phyloP scores from a whole-genome alignment of 257 asterid species.

The Nicotiana tabacum region DNA sequence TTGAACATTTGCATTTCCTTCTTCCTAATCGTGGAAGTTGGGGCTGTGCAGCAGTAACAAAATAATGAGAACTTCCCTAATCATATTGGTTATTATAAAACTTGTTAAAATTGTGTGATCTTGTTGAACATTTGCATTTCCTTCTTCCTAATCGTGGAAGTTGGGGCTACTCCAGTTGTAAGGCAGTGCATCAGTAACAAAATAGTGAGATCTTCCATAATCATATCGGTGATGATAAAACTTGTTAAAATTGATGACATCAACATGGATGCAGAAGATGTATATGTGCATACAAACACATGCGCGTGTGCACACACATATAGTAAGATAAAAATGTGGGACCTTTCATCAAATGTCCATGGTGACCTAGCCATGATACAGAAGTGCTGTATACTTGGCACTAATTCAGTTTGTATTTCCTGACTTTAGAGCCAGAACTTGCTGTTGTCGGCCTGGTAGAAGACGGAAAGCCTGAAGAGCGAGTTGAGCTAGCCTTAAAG shows the following conservation, averaged over 20 bases:
- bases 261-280: neutral
- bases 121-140: neutral
- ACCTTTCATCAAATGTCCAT: neutral
- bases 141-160: neutral
- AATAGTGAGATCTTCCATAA: neutral
- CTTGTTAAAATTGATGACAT: neutral
- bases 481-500: constrained; percentile 75
- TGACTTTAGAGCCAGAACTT: constrained; percentile 59
- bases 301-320: neutral
- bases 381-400: neutral
- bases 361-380: neutral
- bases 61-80: neutral
- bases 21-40: too few species aligned
- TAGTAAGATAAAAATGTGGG: neutral
- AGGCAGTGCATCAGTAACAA: neutral
- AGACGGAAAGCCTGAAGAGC: constrained; percentile 63
- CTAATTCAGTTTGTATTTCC: constrained; percentile 15
- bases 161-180: neutral
- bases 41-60: neutral
- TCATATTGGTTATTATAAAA: neutral
- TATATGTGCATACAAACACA: neutral
- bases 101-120: neutral
- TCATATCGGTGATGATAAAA: neutral
- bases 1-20: neutral
- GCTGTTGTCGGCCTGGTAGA: constrained; percentile 59